Percentiles rank a stretch among this genome's conserved stretches.
Conservation (phyloP, 2,329 filamentous ascomycete genomes). For the Talaromyces sp. region DNA sequence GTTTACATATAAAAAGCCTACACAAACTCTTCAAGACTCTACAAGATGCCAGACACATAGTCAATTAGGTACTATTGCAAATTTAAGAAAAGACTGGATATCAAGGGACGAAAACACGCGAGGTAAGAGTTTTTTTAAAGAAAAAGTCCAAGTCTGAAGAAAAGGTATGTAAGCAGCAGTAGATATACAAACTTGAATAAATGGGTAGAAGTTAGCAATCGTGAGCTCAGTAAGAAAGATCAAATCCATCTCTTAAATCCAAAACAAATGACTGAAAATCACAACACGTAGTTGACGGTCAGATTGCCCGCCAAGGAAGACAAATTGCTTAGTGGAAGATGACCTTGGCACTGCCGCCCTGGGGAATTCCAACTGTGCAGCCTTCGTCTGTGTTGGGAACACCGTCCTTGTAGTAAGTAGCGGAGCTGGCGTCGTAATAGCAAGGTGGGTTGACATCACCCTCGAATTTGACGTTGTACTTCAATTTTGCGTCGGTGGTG, state of each 20-base stretch:
- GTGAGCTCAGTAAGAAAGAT: background rate
- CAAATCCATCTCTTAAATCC: background rate
- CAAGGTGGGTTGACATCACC: constrained; percentile 62
- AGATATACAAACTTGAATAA: constrained; percentile 1
- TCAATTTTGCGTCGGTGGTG: constrained; percentile 62
- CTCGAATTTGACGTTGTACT: constrained; percentile 72
- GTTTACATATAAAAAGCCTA: background rate
- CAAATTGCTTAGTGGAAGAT: constrained; percentile 31
- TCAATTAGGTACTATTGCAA: background rate
- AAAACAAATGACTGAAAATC: background rate
- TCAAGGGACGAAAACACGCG: background rate
- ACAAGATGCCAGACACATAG: background rate
- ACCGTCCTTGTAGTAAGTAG: constrained; percentile 50
- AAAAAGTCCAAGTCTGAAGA: background rate
- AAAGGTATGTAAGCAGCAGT: background rate
- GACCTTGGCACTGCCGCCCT: constrained; percentile 44
- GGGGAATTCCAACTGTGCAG: constrained; percentile 69
- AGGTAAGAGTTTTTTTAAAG: background rate
- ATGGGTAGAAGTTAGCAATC: background rate
- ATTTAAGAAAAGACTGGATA: background rate
- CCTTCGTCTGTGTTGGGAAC: constrained; percentile 47
- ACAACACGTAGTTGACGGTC: background rate
- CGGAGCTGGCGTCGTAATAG: constrained; percentile 53
- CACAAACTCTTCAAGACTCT: background rate
- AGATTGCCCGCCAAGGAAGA: background rate